Base-by-base conservation (phyloP, 2,329 filamentous ascomycete species). In the Colletotrichum endophyticum region DNA sequence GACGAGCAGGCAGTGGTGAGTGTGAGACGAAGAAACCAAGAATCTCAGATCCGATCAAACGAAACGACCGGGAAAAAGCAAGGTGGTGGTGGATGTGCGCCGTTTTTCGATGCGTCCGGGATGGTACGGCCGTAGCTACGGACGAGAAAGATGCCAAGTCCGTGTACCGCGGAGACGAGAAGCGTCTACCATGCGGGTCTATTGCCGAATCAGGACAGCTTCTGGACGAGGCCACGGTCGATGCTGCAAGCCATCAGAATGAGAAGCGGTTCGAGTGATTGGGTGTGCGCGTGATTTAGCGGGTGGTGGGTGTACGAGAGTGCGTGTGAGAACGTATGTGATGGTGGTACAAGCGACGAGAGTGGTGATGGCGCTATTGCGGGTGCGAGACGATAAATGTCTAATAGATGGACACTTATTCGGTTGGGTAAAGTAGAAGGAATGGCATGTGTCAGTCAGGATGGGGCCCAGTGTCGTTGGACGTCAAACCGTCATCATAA, bases 81-180 rank as follows among this genome's bases (percentile, higher is more conserved):
- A 73, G 71, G 27, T 16, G 34, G 57, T 15, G 39, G 11, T n/a
- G 25, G 25, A 16, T 19, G 44, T 39, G 49, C 49, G 53, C 73
- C 69, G 73, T 36, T 66, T 36, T 27, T 53, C 44, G 61, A 34
- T 30, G 53, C n/a, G 11, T 32, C 22, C 53, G 34, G 25, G 27
- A 72, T 63, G 62, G 19, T 75, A 73, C 73, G 73, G 73, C 73
- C 73, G 73, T 73, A 75, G 61, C 22, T 27, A n/a, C 39, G 63
- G 62, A 36, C 30, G 61, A 69, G 25, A 32, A 56, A n/a, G 25
- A 22, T 25, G 61, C 62, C 19, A 64, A 64, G 61, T 27, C 30
- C 28, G 49, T 30, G 34, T 27, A 15, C 36, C 59, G 62, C n/a
- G 36, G 53, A 70, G 72, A 62, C 44, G 36, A 30, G 63, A 8